Percentiles rank a stretch among this genome's conserved stretches.
phyloP scores from a whole-genome alignment of 83 land plant genomes.

The Diphasiastrum complanatum region DNA sequence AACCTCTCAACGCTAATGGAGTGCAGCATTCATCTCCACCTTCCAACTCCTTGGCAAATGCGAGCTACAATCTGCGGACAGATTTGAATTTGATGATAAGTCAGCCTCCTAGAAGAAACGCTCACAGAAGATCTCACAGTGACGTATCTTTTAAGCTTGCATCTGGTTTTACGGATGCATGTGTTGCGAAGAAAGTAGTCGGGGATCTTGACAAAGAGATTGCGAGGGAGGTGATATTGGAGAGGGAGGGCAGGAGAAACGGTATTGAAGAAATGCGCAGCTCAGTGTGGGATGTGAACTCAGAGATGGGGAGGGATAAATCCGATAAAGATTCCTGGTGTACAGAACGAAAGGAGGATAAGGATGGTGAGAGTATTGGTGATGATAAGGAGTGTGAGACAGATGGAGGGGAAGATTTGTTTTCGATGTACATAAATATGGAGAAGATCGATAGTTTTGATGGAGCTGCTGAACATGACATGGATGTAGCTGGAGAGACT shows the following conservation, averaged over 20 bases:
- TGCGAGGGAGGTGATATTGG: neutral
- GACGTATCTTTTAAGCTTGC: neutral
- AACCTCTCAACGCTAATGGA: too few species aligned
- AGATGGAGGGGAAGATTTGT: neutral
- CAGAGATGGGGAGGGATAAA: conserved; percentile 3
- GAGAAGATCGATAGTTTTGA: conserved; percentile 1
- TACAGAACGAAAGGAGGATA: too few species aligned
- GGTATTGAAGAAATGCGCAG: neutral
- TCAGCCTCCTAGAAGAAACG: neutral
- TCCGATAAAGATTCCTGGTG: too few species aligned
- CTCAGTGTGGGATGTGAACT: neutral
- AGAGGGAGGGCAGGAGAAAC: neutral
- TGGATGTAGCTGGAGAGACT: neutral
- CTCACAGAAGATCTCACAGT: conserved; percentile 9
- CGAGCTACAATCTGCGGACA: too few species aligned
- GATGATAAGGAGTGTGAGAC: conserved; percentile 1
- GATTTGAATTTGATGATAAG: neutral
- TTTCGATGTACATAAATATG: conserved; percentile 4
- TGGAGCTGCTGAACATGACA: neutral
- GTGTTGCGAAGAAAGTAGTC: neutral
- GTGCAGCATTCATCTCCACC: too few species aligned
- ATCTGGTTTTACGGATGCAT: neutral
- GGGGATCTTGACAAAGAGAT: neutral
- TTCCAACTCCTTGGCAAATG: too few species aligned
- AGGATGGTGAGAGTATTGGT: too few species aligned